Evolutionary conservation across 2,329 filamentous ascomycete genomes (phyloP), one percentile per base, ranked within the genome.

Genomic region (Beauveria sp.): DNA sequence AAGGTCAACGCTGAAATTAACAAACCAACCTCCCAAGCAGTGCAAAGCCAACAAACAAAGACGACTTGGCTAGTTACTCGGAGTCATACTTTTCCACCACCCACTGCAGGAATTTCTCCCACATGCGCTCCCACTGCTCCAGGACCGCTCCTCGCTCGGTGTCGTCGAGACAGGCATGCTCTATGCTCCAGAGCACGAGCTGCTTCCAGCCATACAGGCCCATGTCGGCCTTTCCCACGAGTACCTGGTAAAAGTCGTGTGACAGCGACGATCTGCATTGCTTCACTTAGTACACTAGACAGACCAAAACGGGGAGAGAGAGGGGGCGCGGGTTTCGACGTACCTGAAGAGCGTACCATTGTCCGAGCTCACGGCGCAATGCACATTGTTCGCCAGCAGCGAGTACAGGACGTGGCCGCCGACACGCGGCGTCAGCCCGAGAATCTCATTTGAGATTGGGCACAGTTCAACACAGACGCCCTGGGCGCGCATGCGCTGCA

Each of bases 161-260:
- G 2, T 70, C 66, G 26, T 72, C 71, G 68, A 86, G 74, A 66
- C 83, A 86, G 1, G 84, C 77, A 69, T 88, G 83, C 62, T 85
- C 76, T 16, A 88, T 73, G 66, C 85, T 87, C 85, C 85, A 87
- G 65, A 81, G 73, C 18, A 78, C 77, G 24, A 88, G 78, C 71
- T 91, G 87, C 69, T 87, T 87, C 86, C 88, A 89, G 49, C 88
- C 88, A 64, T 83, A 83, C 0, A 92, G 72, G 20, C 79, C 82
- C 80, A 91, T 89, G 62, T 84, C 80, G 14, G 80, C 77, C 50
- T 84, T 85, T 53, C 88, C 89, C 8, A 89, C 81, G 78, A 91
- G 85, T 62, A 87, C 80, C 69, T 92, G 89, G 70, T 91, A 91
- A 69, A 91, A 91, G 68, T 92, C 89, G 65, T 91, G 87, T 1